Conservation (phyloP, 2,329 filamentous ascomycete genomes). For the Sphaerostilbella broomeana region DNA sequence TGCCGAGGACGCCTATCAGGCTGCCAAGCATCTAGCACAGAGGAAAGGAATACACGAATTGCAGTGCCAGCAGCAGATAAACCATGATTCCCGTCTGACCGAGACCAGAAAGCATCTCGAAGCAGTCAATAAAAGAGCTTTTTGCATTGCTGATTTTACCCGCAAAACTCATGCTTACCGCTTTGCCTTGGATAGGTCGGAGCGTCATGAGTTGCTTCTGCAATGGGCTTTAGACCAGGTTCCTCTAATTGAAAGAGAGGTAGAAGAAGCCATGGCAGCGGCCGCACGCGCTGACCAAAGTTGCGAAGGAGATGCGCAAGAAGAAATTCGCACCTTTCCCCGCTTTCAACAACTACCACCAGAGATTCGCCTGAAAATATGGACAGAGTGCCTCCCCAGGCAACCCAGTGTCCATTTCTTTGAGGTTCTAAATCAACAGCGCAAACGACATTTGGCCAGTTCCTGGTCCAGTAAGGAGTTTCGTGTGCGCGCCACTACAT, state of each 20-base stretch:
- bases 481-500: slow-evolving; percentile 4
- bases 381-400: slow-evolving; percentile 5
- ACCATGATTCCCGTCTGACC: not conserved
- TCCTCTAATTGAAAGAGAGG: slow-evolving; percentile 16
- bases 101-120: not conserved
- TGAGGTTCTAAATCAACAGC: slow-evolving; percentile 9
- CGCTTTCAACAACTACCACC: slow-evolving; percentile 5
- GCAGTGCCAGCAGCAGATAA: not conserved
- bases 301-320: not conserved
- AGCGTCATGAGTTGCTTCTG: slow-evolving; percentile 17
- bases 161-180: slow-evolving; percentile 11
- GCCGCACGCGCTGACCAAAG: not conserved
- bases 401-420: slow-evolving; percentile 10
- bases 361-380: slow-evolving; percentile 10
- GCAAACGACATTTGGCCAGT: slow-evolving; percentile 3
- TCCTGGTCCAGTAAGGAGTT: slow-evolving; percentile 12
- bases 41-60: not conserved
- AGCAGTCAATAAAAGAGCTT: slow-evolving; percentile 1
- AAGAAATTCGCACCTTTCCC: not conserved
- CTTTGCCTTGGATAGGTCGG: slow-evolving; percentile 12
- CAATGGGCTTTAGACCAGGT: slow-evolving; percentile 18
- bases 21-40: not conserved
- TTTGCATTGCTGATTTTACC: slow-evolving; percentile 1
- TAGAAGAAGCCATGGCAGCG: slow-evolving; percentile 5
- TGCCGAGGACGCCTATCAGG: slow-evolving; percentile 1